Evolutionary conservation across 257 asterid species (phyloP), one percentile per base, ranked within the genome.

Genomic region (Fraxinus anomala): DNA sequence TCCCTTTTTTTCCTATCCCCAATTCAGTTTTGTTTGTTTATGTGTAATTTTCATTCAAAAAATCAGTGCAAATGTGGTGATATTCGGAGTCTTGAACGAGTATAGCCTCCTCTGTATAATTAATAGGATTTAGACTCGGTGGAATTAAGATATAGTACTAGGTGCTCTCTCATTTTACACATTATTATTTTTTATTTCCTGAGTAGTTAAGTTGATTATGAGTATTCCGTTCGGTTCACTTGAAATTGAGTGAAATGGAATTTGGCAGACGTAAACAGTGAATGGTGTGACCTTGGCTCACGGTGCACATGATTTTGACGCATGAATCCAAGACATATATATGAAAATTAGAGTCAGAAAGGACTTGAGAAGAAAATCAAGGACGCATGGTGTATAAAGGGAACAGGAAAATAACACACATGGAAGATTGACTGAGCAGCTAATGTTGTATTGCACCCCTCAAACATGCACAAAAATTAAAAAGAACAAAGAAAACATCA

Each of bases 231-330:
- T 70, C n/a, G 67, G n/a, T 63, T 76, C 17, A 7, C 75, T 37
- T 72, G 77, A 72, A 72, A 28, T 68, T 73, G 73, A 74, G 40
- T 6, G 56, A 73, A 37, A 44, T 74, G 70, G 21, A 65, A 54
- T 47, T 19, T 17, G 10, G 19, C 26, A 21, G 56, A 69, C 76
- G 51, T 47, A 74, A 84, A 70, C 23, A 9, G 59, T 30, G 68
- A 54, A 12, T 54, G 42, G 36, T 33, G 1, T 19, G 33, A 24
- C 44, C 33, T 69, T 44, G 13, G 65, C 33, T 26, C 65, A 59
- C 61, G 24, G 23, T 75, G 72, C 42, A 14, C 6, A 4, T 70
- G 40, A n/a, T 70, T 66, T 66, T 31, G 34, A 31, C 34, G 21
- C 68, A 1, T 19, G 23, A 19, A 19, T 19, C 24, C 2, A 3